Conservation (phyloP, 495 filamentous ascomycete genomes). For the Aeminium ludgeri region DNA sequence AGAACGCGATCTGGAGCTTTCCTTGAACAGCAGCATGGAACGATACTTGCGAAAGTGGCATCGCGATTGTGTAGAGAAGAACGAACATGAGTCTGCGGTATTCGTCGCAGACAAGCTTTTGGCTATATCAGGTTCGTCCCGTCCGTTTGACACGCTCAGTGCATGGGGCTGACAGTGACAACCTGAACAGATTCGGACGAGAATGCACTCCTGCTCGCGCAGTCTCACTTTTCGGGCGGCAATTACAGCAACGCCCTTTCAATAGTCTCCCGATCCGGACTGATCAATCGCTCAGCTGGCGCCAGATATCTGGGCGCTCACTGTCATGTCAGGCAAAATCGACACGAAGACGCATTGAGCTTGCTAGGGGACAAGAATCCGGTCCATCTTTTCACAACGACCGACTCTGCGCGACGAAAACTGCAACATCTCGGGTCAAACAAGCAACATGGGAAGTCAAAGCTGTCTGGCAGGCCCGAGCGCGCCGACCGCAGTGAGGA, state of each 20-base stretch:
- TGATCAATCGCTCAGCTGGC: constrained; percentile 61
- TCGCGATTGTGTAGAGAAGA: constrained; percentile 79
- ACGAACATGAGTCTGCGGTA: constrained; percentile 88
- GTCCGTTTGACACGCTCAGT: not conserved
- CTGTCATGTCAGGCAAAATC: constrained; percentile 78
- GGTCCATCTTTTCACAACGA: constrained; percentile 57
- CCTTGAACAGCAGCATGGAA: constrained; percentile 45
- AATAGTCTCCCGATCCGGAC: constrained; percentile 68
- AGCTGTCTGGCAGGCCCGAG: constrained; percentile 24
- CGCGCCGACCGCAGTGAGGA: constrained; percentile 44
- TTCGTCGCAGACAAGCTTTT: constrained; percentile 94
- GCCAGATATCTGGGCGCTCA: constrained; percentile 85
- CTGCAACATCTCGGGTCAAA: constrained; percentile 32
- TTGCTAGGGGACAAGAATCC: constrained; percentile 90
- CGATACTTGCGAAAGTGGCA: constrained; percentile 80
- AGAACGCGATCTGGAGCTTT: too few species aligned
- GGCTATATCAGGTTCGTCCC: constrained; percentile 64
- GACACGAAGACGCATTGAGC: constrained; percentile 71
- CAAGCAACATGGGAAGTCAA: constrained; percentile 29
- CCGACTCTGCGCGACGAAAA: constrained; percentile 45
- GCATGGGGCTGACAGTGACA: too few species aligned
- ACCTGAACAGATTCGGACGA: constrained; percentile 53
- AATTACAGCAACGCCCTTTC: constrained; percentile 82
- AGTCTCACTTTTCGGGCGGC: constrained; percentile 83
- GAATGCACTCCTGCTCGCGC: constrained; percentile 87